Evolutionary conservation across 306 rosid genomes (phyloP).

Genomic region (Glycyrrhiza uralensis): DNA sequence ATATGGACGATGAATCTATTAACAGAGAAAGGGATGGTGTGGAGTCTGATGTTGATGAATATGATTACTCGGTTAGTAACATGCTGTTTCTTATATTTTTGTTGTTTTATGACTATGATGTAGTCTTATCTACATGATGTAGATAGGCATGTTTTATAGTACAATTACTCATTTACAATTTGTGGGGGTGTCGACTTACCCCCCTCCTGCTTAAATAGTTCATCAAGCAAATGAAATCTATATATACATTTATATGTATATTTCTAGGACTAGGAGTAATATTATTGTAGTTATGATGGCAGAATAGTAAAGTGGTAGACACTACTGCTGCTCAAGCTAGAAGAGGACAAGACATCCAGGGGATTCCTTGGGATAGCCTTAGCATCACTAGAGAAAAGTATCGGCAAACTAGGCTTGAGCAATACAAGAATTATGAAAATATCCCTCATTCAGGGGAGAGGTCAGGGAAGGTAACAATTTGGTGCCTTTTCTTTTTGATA

Average conservation of each 20-base stretch:
- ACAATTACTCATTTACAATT: not conserved
- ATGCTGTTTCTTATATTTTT: not conserved
- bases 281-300: slow-evolving; percentile 24
- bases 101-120: not conserved
- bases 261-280: slow-evolving; percentile 6
- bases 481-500: not conserved
- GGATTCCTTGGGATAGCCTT: slow-evolving; percentile 44
- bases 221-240: slow-evolving; percentile 1
- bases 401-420: slow-evolving; percentile 76
- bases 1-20: slow-evolving; percentile 54
- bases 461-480: slow-evolving; percentile 56
- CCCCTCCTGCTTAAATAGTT: slow-evolving; percentile 3
- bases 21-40: slow-evolving; percentile 53
- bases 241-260: not conserved
- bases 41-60: slow-evolving; percentile 69
- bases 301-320: slow-evolving; percentile 48
- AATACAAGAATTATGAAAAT: slow-evolving; percentile 82
- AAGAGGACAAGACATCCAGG: slow-evolving; percentile 46
- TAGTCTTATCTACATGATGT: not conserved
- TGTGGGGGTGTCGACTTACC: not conserved
- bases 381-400: slow-evolving; percentile 43
- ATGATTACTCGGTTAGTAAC: slow-evolving; percentile 53
- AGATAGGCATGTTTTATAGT: not conserved
- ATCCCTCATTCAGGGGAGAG: slow-evolving; percentile 63
- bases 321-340: slow-evolving; percentile 44